Evolutionary conservation across 2,329 filamentous ascomycete genomes (phyloP).

Genomic region (Cordyceps farinosa): DNA sequence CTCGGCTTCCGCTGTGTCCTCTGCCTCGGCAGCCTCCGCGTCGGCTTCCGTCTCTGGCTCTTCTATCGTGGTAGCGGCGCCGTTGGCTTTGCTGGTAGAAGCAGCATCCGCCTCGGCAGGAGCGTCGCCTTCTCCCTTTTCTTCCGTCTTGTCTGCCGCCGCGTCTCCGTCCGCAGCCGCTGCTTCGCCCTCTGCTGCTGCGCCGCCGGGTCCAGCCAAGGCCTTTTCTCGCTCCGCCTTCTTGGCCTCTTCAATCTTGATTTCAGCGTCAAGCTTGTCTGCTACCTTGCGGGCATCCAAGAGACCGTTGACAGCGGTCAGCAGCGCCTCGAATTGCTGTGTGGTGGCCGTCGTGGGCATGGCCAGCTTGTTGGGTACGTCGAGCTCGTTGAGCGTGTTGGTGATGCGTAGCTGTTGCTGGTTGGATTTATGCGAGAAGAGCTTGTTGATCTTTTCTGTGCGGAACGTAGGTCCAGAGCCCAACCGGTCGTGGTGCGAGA

Average conservation of each 20-base stretch:
- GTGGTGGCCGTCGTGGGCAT: constrained; percentile 74
- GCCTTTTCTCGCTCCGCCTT: constrained; percentile 50
- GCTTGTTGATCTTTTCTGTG: constrained; percentile 75
- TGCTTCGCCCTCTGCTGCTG: constrained; percentile 18
- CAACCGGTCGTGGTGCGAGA: constrained; percentile 80
- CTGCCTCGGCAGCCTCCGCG: background rate
- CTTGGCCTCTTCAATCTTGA: constrained; percentile 57
- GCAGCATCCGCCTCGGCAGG: background rate
- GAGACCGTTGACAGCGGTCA: constrained; percentile 63
- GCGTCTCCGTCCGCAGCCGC: constrained; percentile 8
- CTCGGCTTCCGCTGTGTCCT: constrained; percentile 20
- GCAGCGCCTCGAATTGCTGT: constrained; percentile 66
- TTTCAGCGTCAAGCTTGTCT: constrained; percentile 73
- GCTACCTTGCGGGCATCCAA: constrained; percentile 70
- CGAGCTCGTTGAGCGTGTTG: constrained; percentile 67
- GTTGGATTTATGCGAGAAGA: constrained; percentile 72
- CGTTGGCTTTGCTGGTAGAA: background rate
- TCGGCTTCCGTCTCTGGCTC: constrained; percentile 13
- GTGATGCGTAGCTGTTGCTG: constrained; percentile 73
- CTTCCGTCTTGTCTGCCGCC: constrained; percentile 24
- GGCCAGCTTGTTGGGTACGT: constrained; percentile 64
- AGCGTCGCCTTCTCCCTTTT: constrained; percentile 9
- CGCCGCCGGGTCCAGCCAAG: constrained; percentile 19
- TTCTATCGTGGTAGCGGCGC: constrained; percentile 11
- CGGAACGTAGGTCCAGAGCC: constrained; percentile 86